Evolutionary conservation across 805 yeast genomes (phyloP), one percentile per base, ranked within the genome.

Genomic region (Barnettozyma salicaria): DNA sequence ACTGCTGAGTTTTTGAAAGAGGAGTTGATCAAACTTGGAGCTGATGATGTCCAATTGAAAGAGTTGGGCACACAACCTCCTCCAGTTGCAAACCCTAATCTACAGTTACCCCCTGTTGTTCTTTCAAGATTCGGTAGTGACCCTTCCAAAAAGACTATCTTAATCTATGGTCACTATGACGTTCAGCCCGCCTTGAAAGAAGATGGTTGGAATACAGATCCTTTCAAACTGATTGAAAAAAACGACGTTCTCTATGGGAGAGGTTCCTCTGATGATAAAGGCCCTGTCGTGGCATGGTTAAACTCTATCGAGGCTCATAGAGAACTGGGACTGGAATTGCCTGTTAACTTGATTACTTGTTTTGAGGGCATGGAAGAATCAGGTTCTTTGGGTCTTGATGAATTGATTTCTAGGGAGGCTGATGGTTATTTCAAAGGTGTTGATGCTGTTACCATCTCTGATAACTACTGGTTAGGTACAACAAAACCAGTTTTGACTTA

Each of bases 301-400:
- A 90, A 92, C 59, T 81, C 80, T 27, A 70, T 92, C 29, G 83
- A 89, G 65, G 97, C 98, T 12, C 97, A 92, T 65, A 78, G 72
- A 40, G 83, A 78, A 49, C 73, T 86, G 40, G 88, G 86, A 16
- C 56, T 85, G 55, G 96, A 89, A 46, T 71, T 92, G 41, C 99
- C 99, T 14, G 97, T 92, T 45, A 92, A 92, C 66, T 64, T 92
- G 52, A 74, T 88, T 34, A 81, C 84, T 59, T 87, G 96, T 63
- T 92, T 92, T 55, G 99, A 92, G 66, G 97, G 98, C 44, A 92
- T 92, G 99, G 99, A 92, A 66, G 99, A 92, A 66, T 79, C 89
- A 46, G 99, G 99, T 18, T 87, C 96, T 23, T 63, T 86, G 34
- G 97, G 97, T 24, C 73, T 92, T 47, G 98, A 90, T 50, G 78